Percentiles rank a stretch among this genome's conserved stretches.
phyloP scores from a whole-genome alignment of 768 basidiomycete genomes.

The Leccinum barrowsii region DNA sequence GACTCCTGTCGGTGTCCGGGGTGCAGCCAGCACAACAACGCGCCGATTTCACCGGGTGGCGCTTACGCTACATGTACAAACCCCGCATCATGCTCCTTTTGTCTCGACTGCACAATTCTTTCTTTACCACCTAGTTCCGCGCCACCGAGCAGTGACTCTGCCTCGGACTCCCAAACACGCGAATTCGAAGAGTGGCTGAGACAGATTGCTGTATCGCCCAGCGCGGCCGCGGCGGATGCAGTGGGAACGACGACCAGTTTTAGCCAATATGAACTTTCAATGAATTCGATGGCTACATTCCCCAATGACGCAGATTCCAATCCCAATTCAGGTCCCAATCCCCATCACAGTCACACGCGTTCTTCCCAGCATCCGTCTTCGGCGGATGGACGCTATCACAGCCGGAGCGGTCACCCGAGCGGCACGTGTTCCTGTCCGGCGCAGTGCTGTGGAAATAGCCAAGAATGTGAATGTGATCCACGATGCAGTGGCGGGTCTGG shows the following conservation, averaged over 20 bases:
- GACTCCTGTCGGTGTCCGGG: slow-evolving; percentile 62
- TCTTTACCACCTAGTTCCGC: slow-evolving; percentile 43
- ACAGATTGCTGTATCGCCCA: slow-evolving; percentile 36
- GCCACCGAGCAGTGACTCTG: slow-evolving; percentile 39
- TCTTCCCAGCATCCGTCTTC: slow-evolving; percentile 16
- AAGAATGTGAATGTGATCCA: slow-evolving; percentile 29
- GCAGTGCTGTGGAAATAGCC: slow-evolving; percentile 30
- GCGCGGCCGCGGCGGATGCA: slow-evolving; percentile 4
- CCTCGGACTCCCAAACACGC: slow-evolving; percentile 41
- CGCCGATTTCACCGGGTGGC: slow-evolving; percentile 36
- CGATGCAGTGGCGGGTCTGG: slow-evolving; percentile 18
- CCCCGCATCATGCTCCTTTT: slow-evolving; percentile 42
- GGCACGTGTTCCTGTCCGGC: slow-evolving; percentile 33
- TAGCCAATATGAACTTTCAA: slow-evolving; percentile 29
- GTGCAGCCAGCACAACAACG: slow-evolving; percentile 51
- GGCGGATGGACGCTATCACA: slow-evolving; percentile 29
- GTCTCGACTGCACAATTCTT: slow-evolving; percentile 63
- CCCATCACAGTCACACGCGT: slow-evolving; percentile 5
- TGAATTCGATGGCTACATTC: slow-evolving; percentile 17
- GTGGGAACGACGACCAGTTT: slow-evolving; percentile 23
- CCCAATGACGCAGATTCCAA: slow-evolving; percentile 5
- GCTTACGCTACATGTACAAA: slow-evolving; percentile 36
- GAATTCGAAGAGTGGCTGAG: slow-evolving; percentile 65
- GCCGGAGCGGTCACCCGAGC: slow-evolving; percentile 33
- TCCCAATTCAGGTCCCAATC: slow-evolving; percentile 5